Evolutionary conservation across 768 basidiomycete species (phyloP).

Genomic region (Nevesoporus exiguus): DNA sequence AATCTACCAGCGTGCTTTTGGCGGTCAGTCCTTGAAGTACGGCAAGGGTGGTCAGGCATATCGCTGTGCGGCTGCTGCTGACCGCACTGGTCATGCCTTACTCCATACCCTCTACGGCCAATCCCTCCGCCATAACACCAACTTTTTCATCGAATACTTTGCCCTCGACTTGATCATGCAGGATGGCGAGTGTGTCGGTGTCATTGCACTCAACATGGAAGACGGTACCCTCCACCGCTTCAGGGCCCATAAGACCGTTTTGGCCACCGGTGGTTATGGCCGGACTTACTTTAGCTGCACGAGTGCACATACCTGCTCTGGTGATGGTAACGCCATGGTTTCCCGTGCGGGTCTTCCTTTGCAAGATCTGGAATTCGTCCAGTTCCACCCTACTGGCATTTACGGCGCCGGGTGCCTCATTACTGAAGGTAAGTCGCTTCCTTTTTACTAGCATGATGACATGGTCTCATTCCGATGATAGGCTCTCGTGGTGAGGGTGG

Average conservation of each 20-base stretch:
- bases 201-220: constrained; percentile 99
- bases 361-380: constrained; percentile 98
- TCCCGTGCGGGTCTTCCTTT: constrained; percentile 92
- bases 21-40: constrained; percentile 94
- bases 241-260: constrained; percentile 96
- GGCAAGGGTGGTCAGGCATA: constrained; percentile 99
- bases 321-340: constrained; percentile 99
- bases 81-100: constrained; percentile 97
- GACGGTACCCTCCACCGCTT: constrained; percentile 98
- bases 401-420: constrained; percentile 99
- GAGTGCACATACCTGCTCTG: constrained; percentile 97
- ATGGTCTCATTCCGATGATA: constrained; percentile 27
- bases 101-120: constrained; percentile 99
- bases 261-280: constrained; percentile 98
- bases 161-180: constrained; percentile 99
- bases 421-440: constrained; percentile 71
- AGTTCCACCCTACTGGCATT: constrained; percentile 99
- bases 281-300: constrained; percentile 99
- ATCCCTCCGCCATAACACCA: constrained; percentile 97
- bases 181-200: constrained; percentile 98
- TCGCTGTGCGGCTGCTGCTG: constrained; percentile 97
- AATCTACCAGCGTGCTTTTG: constrained; percentile 99
- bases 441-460: background rate
- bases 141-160: constrained; percentile 99
- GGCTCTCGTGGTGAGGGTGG: constrained; percentile 99